These are phyloP conservation scores for Luffa acutangula DNA, from an alignment of 306 rosid species.

Conservation along the genomic window DNA sequence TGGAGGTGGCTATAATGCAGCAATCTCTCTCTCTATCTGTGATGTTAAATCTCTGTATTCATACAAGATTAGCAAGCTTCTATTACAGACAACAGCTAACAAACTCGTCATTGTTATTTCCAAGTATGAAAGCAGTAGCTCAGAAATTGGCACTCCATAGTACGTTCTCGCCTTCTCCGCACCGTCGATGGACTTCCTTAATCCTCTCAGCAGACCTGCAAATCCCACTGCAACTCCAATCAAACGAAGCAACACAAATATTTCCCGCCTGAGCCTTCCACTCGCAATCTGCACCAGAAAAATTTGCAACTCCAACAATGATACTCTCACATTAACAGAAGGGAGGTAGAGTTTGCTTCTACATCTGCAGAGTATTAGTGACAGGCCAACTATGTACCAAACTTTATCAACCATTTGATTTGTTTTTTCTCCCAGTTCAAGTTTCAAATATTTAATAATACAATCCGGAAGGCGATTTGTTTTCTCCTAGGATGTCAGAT, in stretches of 20 bases:
- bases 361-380: background rate
- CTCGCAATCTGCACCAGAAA: slow-evolving; percentile 52
- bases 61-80: background rate
- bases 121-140: slow-evolving; percentile 41
- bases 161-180: slow-evolving; percentile 55
- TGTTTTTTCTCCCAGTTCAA: background rate
- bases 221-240: slow-evolving; percentile 55
- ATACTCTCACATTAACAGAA: slow-evolving; percentile 63
- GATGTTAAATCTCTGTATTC: slow-evolving; percentile 6
- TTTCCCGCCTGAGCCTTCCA: slow-evolving; percentile 67
- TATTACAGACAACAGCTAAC: slow-evolving; percentile 15
- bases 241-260: slow-evolving; percentile 44
- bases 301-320: slow-evolving; percentile 53
- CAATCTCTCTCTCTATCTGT: slow-evolving; percentile 21
- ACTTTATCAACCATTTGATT: background rate
- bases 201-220: slow-evolving; percentile 54
- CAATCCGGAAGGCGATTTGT: background rate
- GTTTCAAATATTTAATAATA: background rate
- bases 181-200: slow-evolving; percentile 51
- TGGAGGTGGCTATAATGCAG: slow-evolving; percentile 55
- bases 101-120: slow-evolving; percentile 27
- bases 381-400: background rate
- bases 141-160: slow-evolving; percentile 43
- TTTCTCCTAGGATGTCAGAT: background rate
- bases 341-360: slow-evolving; percentile 32